Conservation (phyloP, 805 yeast species). For the Candida ulmi region DNA sequence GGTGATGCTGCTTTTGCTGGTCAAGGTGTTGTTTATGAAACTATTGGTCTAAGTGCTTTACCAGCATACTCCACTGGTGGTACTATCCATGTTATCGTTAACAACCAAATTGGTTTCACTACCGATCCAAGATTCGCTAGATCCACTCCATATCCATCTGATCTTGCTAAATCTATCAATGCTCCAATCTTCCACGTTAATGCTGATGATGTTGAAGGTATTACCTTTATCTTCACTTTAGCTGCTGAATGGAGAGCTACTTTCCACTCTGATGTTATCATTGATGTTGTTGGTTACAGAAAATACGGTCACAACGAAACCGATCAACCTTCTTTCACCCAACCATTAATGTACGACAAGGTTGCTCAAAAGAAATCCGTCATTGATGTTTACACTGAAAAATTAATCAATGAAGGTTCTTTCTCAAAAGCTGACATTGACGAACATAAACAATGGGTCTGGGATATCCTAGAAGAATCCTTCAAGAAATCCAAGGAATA, state of each 20-base stretch:
- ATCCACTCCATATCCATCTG: conserved; percentile 97
- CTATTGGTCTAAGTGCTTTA: conserved; percentile 88
- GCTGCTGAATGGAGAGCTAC: conserved; percentile 99
- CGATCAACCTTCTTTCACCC: conserved; percentile 98
- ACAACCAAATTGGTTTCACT: conserved; percentile 99
- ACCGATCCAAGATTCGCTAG: conserved; percentile 97
- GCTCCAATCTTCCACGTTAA: conserved; percentile 99
- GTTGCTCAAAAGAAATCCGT: conserved; percentile 88
- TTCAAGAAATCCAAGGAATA: conserved; percentile 85
- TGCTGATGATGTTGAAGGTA: conserved; percentile 95
- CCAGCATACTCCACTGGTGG: conserved; percentile 99
- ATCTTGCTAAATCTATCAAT: conserved; percentile 91
- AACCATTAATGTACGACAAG: conserved; percentile 93
- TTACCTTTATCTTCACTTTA: conserved; percentile 83
- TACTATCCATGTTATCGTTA: conserved; percentile 91
- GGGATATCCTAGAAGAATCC: conserved; percentile 89
- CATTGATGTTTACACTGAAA: conserved; percentile 75
- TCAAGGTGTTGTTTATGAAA: conserved; percentile 98
- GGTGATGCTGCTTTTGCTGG: conserved; percentile 99
- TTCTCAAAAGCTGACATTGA: conserved; percentile 86
- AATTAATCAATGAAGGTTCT: conserved; percentile 79
- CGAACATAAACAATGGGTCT: conserved; percentile 97
- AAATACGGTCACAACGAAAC: conserved; percentile 99
- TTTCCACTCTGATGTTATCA: conserved; percentile 93
- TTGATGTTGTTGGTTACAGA: conserved; percentile 97